Base-by-base conservation (phyloP, 805 yeast genomes). In the Lachancea thermotolerans region DNA sequence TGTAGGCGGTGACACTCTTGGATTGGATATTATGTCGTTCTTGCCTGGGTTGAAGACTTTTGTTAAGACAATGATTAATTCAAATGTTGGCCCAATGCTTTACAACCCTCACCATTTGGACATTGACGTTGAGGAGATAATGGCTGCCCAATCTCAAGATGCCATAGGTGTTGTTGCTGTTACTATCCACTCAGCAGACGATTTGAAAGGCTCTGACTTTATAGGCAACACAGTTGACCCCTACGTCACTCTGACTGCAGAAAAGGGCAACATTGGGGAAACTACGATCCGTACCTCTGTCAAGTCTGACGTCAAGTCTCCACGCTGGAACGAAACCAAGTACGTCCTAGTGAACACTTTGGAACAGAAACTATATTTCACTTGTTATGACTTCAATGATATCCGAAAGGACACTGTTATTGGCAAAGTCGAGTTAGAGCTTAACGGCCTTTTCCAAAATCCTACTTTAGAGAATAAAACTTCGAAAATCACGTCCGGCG, bases 1-100 rank as follows among this genome's bases (percentile, higher is more conserved):
- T 9, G 83, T 85, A 43, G 93, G 93, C 62, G 93, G 95, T 67
- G 91, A 85, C 60, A 81, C 90, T n/a, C 73, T 85, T 49, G 95
- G 95, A 49, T 59, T 85, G 37, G 95, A 85, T 67, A 77, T 85
- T 54, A 85, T 85, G 95, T 80, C 90, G 2, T 73, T 85, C 54
- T 74, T 85, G 51, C 95, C 95, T 3, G 93, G 93, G 50, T 75
- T 85, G 58, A 74, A 86, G 18, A 70, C 79, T 2, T 80, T 85
- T 57, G 89, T 85, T 44, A 84, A 81, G 50, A 72, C 75, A 17
- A 71, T 82, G 61, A 78, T 85, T 58, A 83, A 85, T 63, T 67
- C 85, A 40, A 82, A 69, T 52, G 78, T 81, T 56, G 81, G 85
- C 36, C 93, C 91, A 36, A 78, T 84, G 81, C 64, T 85, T 48